Percentiles rank a stretch among this genome's conserved stretches.
Evolutionary conservation across 2,329 filamentous ascomycete genomes (phyloP).

Genomic region (Pseudocercospora musae): DNA sequence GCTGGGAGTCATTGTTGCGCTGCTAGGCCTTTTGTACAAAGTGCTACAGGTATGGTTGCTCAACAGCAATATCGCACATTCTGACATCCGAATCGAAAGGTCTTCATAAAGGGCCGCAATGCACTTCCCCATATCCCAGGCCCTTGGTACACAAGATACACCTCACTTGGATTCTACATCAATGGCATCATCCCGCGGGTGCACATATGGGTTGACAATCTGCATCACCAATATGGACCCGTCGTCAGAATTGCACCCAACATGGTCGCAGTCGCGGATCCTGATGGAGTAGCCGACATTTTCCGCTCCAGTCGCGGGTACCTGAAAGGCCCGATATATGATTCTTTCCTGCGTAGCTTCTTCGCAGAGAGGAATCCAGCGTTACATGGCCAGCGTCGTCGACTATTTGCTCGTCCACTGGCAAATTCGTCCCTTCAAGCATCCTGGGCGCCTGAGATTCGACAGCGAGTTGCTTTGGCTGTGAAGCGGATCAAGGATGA

Average conservation of each 20-base stretch:
- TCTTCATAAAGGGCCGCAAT: conserved; percentile 4
- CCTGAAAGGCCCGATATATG: conserved; percentile 28
- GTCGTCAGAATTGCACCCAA: conserved; percentile 29
- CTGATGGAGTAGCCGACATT: conserved; percentile 21
- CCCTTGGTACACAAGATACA: conserved; percentile 22
- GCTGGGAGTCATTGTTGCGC: conserved; percentile 2
- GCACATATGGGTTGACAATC: conserved; percentile 36
- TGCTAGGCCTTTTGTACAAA: conserved; percentile 4
- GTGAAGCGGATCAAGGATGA: conserved; percentile 34
- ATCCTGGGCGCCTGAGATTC: conserved; percentile 37
- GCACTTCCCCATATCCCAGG: conserved; percentile 17
- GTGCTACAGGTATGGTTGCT: conserved; percentile 1
- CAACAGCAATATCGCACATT: background rate
- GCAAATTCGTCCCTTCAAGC: conserved; percentile 34
- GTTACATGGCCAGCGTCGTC: conserved; percentile 36
- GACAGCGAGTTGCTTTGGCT: conserved; percentile 33
- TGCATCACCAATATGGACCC: conserved; percentile 34
- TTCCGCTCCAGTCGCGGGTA: conserved; percentile 26
- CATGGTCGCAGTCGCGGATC: conserved; percentile 30
- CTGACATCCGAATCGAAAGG: background rate
- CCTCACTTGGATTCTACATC: conserved; percentile 13
- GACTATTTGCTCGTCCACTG: conserved; percentile 37
- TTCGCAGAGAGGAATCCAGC: conserved; percentile 35
- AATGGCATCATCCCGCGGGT: conserved; percentile 17
- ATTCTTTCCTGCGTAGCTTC: conserved; percentile 30